Base-by-base conservation (phyloP, 2,329 filamentous ascomycete species). In the Epichloe scottii region DNA sequence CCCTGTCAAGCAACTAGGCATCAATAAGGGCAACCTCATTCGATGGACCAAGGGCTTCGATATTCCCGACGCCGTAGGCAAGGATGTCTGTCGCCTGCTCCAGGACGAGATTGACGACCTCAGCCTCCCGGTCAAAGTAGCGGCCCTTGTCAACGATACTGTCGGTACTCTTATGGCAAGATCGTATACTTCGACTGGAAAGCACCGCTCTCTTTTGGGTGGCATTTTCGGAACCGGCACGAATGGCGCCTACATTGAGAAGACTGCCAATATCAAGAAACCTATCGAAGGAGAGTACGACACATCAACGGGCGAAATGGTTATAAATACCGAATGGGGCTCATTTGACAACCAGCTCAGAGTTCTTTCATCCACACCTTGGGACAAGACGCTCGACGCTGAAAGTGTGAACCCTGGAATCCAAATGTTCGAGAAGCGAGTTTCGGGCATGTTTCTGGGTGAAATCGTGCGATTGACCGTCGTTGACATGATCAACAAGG, bases 1-100 rank as follows among this genome's bases (percentile, higher is more conserved):
- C 72, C 93, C 93, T 3, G 90, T 97, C 39, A 82, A 94, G 65
- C 93, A 98, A 67, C 76, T 87, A 52, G 90, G 89, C 39, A 95
- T 98, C 66, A 97, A 97, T 76, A 91, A 89, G 71, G 93, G 93
- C 54, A 85, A 84, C 52, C 76, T 98, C 50, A 93, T 96, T 69
- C 83, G 93, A 59, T 98, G 93, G 93, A 98, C 93, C 52, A 98
- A 98, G 74, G 93, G 93, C 49, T 98, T 96, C 65, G 89, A 97
- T 65, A 97, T 98, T 58, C 79, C 83, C n/a, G 93, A 97, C 64
- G 87, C 90, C 1, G 70, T 98, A 53, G 93, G 91, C 60, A 86
- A 96, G 69, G 93, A 98, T 66, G 90, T 98, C 34, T 98, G 93
- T 67, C 84, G 82, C 41, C 73, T 98, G 55, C 77, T 98, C 37